Evolutionary conservation across 768 basidiomycete genomes (phyloP), one percentile per base, ranked within the genome.

Genomic region (Scleroderma citrinum): DNA sequence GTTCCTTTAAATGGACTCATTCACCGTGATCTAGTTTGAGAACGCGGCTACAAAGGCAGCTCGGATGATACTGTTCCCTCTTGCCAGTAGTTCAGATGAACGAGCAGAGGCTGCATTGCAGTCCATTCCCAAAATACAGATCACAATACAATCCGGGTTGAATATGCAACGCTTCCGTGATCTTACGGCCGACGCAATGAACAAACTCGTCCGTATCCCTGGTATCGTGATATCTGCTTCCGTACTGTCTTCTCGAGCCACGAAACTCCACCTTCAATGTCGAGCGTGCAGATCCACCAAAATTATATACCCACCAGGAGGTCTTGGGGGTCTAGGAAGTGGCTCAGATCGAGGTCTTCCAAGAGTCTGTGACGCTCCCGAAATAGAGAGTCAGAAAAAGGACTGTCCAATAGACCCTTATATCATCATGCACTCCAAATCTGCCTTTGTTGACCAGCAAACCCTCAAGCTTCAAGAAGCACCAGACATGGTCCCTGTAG

Each of bases 401-500:
- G 87, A 94, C 55, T 99, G 96, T 61, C 93, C 93, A 0, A 66
- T 98, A 47, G 96, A 98, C 63, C 96, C 96, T 1, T 99, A 94
- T 69, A 76, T 92, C 46, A 94, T 99, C 62, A 74, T 97, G 14
- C 96, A 99, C 67, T 86, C 92, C 32, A 90, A 92, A 69, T 98
- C 92, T 29, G 76, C 80, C 6, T 99, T 98, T 62, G 86, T 93
- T 7, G 96, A 99, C 63, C 93, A 96, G 57, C 96, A 99, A 68
- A 88, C 82, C 11, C 76, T 99, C 58, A 99, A 99, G 65, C 78
- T 99, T 12, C 96, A 99, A 68, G 96, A 99, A 68, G 94, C 95
- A 16, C 96, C 96, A 0, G 96, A 99, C 66, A 96, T 97, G 92
- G 96, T 99, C 1, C 96, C 96, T 0, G 94, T 98, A 21, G 96